Evolutionary conservation across 73 alveolate species (phyloP), one percentile per base, ranked within the genome.

Genomic region (Blepharisma stoltei): DNA sequence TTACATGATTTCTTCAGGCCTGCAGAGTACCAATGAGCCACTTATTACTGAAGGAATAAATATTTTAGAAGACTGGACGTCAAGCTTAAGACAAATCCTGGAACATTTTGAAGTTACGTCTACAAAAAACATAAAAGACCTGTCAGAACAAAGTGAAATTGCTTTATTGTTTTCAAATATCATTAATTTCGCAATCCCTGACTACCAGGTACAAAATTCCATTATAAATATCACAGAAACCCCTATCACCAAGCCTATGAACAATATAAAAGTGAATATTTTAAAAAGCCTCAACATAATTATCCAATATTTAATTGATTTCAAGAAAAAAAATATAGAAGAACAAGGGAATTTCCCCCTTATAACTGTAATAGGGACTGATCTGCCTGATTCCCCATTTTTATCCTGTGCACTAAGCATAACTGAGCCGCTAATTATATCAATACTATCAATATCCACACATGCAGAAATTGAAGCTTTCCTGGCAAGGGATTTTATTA

Each of bases 41-140:
- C 45, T 14, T 7, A 25, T 25, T 69, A n/a, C 1, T 1, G 60
- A 25, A 69, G 60, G 45, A 1, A n/a, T 43, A 9, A 9, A 43
- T n/a, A n/a, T 69, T 69, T 69, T 69, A 69, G n/a, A 69, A 18
- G 79, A 23, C 23, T 69, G 79, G 79, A 80, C 79, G 1, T n/a
- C 11, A 14, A 38, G 45, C n/a, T 44, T 69, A 14, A n/a, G 46
- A 9, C 55, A 38, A n/a, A 46, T 69, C 3, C 65, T 69, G 11
- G 79, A 69, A 4, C 55, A 69, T 46, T 69, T 69, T 46, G 79
- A 69, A n/a, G n/a, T 69, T 3, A 38, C n/a, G 11, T 69, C 67
- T 0, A 11, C 79, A 7, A 69, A 69, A 46, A 44, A 9, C 45
- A n/a, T 69, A 7, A 69, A 44, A 46, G 71, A 37, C 32, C 0